Conservation (phyloP, 2,329 filamentous ascomycete genomes). For the Trichoderma pleuroti region DNA sequence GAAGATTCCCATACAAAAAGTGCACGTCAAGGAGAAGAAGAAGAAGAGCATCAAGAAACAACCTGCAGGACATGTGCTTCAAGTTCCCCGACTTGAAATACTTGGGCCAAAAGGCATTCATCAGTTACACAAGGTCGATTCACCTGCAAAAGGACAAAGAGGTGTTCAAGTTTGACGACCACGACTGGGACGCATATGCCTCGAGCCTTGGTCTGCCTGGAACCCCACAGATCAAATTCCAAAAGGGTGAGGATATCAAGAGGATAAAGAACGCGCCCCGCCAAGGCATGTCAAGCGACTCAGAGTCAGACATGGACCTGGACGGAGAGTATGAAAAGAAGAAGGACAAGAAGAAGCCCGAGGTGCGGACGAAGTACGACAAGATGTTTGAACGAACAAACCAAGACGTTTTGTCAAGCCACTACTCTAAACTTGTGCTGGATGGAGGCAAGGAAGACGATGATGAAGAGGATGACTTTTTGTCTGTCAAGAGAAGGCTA, state of each 20-base stretch:
- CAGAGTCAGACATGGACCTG: conserved; percentile 55
- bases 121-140: conserved; percentile 81
- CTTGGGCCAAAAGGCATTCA: conserved; percentile 91
- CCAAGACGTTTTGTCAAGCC: conserved; percentile 89
- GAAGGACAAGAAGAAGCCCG: conserved; percentile 53
- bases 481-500: conserved; percentile 85
- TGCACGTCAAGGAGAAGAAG: conserved; percentile 85
- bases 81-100: conserved; percentile 93
- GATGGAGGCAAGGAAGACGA: conserved; percentile 47
- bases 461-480: conserved; percentile 72
- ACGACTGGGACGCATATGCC: conserved; percentile 83
- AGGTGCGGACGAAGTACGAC: conserved; percentile 90
- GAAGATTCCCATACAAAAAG: conserved; percentile 82
- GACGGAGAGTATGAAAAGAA: conserved; percentile 31
- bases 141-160: conserved; percentile 89
- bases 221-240: conserved; percentile 87
- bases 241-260: conserved; percentile 85
- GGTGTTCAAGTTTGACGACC: conserved; percentile 77
- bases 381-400: conserved; percentile 97
- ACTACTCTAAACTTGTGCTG: conserved; percentile 83
- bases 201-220: conserved; percentile 84
- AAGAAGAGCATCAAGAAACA: conserved; percentile 78
- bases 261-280: conserved; percentile 82
- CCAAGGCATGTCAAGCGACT: conserved; percentile 60
- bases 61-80: conserved; percentile 93